Conservation (phyloP, 768 basidiomycete species). For the Termitomyces titanicus region DNA sequence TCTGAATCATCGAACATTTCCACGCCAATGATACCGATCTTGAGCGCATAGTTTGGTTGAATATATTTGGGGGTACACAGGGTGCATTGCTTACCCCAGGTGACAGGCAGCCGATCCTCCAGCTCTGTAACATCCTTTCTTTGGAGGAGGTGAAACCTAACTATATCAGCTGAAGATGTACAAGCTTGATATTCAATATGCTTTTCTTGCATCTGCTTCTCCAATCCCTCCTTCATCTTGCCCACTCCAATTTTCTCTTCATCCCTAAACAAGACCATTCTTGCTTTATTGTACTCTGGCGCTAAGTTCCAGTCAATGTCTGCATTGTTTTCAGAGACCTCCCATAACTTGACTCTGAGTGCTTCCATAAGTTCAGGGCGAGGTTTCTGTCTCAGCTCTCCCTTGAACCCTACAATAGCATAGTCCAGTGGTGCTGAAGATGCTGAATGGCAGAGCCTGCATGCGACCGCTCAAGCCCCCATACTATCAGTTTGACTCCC, state of each 20-base stretch:
- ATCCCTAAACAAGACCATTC: not conserved
- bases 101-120: too few species aligned
- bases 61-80: not conserved
- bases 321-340: not conserved
- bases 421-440: not conserved
- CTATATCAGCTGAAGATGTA: not conserved
- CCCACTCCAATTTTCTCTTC: not conserved
- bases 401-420: not conserved
- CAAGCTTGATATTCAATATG: not conserved
- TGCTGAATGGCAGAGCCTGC: not conserved
- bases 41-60: not conserved
- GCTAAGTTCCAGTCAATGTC: not conserved
- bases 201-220: not conserved
- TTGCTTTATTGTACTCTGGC: not conserved
- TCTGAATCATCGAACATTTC: too few species aligned
- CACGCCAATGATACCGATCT: not conserved
- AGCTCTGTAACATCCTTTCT: not conserved
- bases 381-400: not conserved
- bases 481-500: not conserved
- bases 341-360: not conserved
- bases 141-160: not conserved
- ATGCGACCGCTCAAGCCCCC: not conserved
- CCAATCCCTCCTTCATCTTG: not conserved
- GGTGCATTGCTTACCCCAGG: not conserved
- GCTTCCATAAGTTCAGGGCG: not conserved